Conservation (phyloP, 176 grass and related monocot genomes). For the Zoysia japonica region DNA sequence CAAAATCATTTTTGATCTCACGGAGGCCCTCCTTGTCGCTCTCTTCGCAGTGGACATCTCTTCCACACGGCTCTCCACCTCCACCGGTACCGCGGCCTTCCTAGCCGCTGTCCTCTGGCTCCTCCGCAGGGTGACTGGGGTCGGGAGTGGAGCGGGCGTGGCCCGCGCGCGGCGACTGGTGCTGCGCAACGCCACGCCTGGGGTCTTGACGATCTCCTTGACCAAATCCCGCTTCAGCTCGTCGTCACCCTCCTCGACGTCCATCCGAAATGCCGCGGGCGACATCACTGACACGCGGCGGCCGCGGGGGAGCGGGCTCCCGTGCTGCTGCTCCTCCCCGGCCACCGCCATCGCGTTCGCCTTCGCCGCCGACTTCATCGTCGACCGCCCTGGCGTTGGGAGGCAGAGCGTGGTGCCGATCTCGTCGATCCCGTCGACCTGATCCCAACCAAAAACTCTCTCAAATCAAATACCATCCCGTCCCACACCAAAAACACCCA, state of each 20-base stretch:
- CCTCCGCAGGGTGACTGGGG: constrained; percentile 13
- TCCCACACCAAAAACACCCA: not conserved
- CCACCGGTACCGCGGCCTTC: constrained; percentile 21
- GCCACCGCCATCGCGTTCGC: not conserved
- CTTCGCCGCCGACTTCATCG: constrained; percentile 33
- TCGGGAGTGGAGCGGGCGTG: constrained; percentile 3
- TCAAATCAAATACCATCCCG: not conserved
- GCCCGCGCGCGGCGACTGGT: constrained; percentile 41
- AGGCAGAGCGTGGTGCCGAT: constrained; percentile 48
- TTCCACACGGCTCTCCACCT: not conserved
- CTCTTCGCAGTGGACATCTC: constrained; percentile 29
- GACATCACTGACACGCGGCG: constrained; percentile 56
- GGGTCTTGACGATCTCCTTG: constrained; percentile 51
- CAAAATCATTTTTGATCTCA: constrained; percentile 34
- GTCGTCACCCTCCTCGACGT: constrained; percentile 49
- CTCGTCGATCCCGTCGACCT: constrained; percentile 52
- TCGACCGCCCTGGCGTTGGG: constrained; percentile 37
- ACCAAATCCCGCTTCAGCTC: constrained; percentile 38
- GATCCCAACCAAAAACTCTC: not conserved
- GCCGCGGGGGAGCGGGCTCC: constrained; percentile 44
- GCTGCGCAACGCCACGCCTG: constrained; percentile 36
- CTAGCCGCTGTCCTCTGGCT: not conserved
- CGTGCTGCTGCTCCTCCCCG: constrained; percentile 32
- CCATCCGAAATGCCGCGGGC: constrained; percentile 49
- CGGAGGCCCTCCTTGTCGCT: constrained; percentile 2